These are phyloP conservation scores for Monilinia polystroma DNA, from an alignment of 2,329 filamentous ascomycete genomes.

Conservation along the genomic window DNA sequence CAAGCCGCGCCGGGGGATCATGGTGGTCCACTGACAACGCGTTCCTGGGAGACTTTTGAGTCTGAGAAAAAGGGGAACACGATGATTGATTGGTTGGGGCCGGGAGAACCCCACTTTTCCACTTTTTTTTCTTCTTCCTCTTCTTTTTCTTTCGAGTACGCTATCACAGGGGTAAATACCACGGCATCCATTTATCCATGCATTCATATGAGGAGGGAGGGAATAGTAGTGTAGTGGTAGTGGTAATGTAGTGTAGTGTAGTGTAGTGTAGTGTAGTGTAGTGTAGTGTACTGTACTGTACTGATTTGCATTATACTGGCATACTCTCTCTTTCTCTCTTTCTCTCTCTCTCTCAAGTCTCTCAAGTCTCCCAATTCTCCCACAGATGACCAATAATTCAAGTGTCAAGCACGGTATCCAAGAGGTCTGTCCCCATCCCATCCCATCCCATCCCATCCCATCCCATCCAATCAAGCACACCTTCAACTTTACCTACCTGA, in stretches of 20 bases:
- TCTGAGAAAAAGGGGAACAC: conserved; percentile 8
- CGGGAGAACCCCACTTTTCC: neutral
- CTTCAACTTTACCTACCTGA: neutral
- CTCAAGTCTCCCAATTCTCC: no score
- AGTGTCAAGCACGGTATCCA: conserved; percentile 15
- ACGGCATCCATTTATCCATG: conserved; percentile 9
- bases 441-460: no score
- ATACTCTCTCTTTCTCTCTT: no score
- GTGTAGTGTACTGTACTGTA: no score
- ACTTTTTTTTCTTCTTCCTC: no score
- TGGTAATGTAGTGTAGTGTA: no score
- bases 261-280: no score
- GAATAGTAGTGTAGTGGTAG: no score
- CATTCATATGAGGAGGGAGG: no score
- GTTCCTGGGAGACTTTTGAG: conserved; percentile 30
- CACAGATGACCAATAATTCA: neutral
- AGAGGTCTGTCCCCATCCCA: conserved; percentile 2
- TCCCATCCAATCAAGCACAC: neutral
- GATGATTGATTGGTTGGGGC: conserved; percentile 25
- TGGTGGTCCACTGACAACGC: conserved; percentile 31
- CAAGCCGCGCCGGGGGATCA: conserved; percentile 26
- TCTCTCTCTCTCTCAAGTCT: no score
- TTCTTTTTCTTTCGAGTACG: neutral
- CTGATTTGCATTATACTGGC: no score
- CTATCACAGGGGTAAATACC: conserved; percentile 26